Evolutionary conservation across 2,329 filamentous ascomycete species (phyloP), one percentile per base, ranked within the genome.

Genomic region (Paecilomyces variotii): DNA sequence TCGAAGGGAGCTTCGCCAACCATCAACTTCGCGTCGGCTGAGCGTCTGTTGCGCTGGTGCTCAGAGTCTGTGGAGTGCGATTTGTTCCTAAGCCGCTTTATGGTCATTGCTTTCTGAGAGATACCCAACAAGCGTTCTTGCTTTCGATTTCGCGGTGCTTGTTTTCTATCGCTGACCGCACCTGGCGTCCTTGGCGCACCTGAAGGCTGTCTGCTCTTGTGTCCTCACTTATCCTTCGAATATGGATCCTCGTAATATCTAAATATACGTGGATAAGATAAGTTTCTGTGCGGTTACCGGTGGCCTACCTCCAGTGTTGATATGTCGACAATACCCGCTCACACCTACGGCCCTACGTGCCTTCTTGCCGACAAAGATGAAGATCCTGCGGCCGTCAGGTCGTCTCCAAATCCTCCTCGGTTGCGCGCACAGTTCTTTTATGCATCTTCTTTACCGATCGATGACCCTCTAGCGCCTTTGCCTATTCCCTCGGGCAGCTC

Each of bases 381-480:
- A 11, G 67, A 73, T 49, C 66, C 66, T n/a, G 60, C 68, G 49
- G 66, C 69, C 52, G 68, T 71, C 59, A 65, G 68, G 52, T 63
- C 66, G 19, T 68, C 65, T 57, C 78, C 76, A 56, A 79, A 83
- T 26, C 87, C 88, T 14, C 80, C 84, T 0, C 69, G 64, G 27
- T 72, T 88, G 57, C 79, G 81, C 32, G 82, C 87, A 25, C 89
- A 91, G 62, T 96, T 91, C 77, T 96, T 96, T 75, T 96, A 96
- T 73, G 83, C 86, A 12, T 94, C 91, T 10, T 79, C 86, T 11
- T 82, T 93, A 55, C 87, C 91, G 30, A 91, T 96, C 69, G 91
- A 96, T 68, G 91, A 96, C 68, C 90, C 90, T 26, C 81, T 96
- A n/a, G 90, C 88, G 9, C 83, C 87, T 72, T 81, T 75, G 68